Evolutionary conservation across 2,329 filamentous ascomycete genomes (phyloP).

Genomic region (Penicillium sp.): DNA sequence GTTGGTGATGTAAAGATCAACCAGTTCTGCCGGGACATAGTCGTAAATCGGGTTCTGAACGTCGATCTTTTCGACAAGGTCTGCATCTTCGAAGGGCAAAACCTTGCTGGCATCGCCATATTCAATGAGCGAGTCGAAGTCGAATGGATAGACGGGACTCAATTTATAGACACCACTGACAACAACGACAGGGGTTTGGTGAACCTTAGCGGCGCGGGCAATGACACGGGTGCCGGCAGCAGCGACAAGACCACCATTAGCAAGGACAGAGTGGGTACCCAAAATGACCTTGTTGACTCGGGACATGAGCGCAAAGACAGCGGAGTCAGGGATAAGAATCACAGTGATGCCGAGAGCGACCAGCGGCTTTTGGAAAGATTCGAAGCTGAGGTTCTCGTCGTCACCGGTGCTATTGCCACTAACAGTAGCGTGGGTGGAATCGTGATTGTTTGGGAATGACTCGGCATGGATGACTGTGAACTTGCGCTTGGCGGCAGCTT

Average conservation of each 20-base stretch:
- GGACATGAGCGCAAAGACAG: constrained; percentile 91
- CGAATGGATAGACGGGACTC: constrained; percentile 83
- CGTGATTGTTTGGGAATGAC: constrained; percentile 68
- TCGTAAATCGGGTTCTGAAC: constrained; percentile 80
- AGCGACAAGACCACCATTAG: constrained; percentile 82
- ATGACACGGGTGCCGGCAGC: constrained; percentile 82
- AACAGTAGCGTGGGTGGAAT: constrained; percentile 62
- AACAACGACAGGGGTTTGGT: constrained; percentile 82
- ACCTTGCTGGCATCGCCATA: constrained; percentile 79
- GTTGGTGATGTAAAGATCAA: constrained; percentile 69
- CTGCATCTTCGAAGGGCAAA: constrained; percentile 75
- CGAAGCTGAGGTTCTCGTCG: constrained; percentile 48
- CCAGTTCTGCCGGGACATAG: constrained; percentile 74
- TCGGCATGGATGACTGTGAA: constrained; percentile 89
- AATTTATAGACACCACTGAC: constrained; percentile 92
- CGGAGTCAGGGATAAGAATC: constrained; percentile 79
- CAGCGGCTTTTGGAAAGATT: constrained; percentile 74
- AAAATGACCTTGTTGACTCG: constrained; percentile 94
- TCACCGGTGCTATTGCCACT: constrained; percentile 54
- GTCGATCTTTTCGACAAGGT: constrained; percentile 74
- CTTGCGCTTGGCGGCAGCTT: constrained; percentile 82
- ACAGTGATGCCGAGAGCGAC: constrained; percentile 76
- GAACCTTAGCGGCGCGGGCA: constrained; percentile 78
- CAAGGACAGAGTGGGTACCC: constrained; percentile 81
- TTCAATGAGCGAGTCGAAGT: constrained; percentile 79